Evolutionary conservation across 2,329 filamentous ascomycete genomes (phyloP), one percentile per base, ranked within the genome.

Genomic region (Spiromastix sp.): DNA sequence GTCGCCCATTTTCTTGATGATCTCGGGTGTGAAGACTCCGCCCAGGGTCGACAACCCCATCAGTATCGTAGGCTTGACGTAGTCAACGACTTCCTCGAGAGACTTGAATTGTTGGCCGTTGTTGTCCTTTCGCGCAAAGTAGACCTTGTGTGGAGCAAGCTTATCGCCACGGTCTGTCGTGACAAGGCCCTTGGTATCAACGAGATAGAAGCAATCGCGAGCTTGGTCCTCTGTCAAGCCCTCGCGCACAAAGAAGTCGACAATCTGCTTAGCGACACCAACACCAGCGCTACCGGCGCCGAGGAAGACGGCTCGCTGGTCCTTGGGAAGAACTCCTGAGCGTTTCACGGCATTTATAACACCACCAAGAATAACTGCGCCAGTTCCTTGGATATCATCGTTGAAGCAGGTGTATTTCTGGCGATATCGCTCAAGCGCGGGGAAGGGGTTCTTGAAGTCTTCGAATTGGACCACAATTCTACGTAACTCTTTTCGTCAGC

Each of bases 391-490:
- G 55, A 98, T 91, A 57, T 98, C 89, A 55, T 96, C 91, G 61
- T 96, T 96, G 76, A 98, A 98, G 72, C 85, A 93, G 61, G 84
- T 87, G 70, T 94, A 89, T 45, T 71, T 74, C 57, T 87, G 71
- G 49, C 85, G 81, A 66, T 96, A 96, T 41, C 85, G 77, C 57
- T 91, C 82, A 26, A 96, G 74, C 52, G 93, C 89, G 43, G 83
- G 81, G 74, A 96, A 98, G 30, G 91, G 89, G 53, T 89, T 93
- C 70, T 96, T 93, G 63, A 94, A 96, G 56, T 96, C 91, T 60
- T 96, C 89, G 51, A 94, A 96, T 59, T 96, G 91, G 43, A 96
- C 84, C 46, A 81, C 75, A 48, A 81, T 79, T 44, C 73, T 74
- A 49, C 15, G 18, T 22, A 29, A 24, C 10, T 5, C 20, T 27